Evolutionary conservation across 805 yeast genomes (phyloP).

Genomic region (Metschnikowia continentalis): DNA sequence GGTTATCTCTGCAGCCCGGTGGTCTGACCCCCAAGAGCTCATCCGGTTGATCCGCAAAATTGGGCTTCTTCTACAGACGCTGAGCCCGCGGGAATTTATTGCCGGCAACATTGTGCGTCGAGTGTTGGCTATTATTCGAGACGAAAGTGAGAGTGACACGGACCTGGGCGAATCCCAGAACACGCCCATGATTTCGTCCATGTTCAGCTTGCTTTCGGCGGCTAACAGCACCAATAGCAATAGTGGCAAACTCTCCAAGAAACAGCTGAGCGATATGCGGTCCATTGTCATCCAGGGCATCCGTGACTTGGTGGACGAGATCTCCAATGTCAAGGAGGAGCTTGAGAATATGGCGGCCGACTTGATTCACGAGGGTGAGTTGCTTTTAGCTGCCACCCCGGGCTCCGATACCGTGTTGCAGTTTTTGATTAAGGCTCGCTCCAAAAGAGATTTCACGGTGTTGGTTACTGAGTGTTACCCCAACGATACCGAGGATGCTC

Average conservation of each 20-base stretch:
- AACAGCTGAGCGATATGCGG: conserved; percentile 61
- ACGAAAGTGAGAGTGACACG: conserved; percentile 69
- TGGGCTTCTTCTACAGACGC: conserved; percentile 65
- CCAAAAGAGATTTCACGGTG: conserved; percentile 88
- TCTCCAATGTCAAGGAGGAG: conserved; percentile 82
- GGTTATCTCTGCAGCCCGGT: conserved; percentile 83
- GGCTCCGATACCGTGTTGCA: conserved; percentile 84
- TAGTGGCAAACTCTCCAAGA: conserved; percentile 30
- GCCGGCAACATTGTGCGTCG: conserved; percentile 90
- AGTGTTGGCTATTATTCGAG: conserved; percentile 80
- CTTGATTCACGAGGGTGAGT: conserved; percentile 88
- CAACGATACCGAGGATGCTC: conserved; percentile 74
- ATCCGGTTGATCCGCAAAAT: conserved; percentile 67
- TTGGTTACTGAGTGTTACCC: conserved; percentile 91
- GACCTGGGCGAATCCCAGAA: conserved; percentile 43
- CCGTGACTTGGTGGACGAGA: conserved; percentile 87
- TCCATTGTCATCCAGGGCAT: conserved; percentile 89
- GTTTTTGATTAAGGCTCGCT: conserved; percentile 79
- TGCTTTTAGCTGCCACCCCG: conserved; percentile 89
- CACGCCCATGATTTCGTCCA: conserved; percentile 61
- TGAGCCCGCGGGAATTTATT: conserved; percentile 85
- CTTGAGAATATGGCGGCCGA: conserved; percentile 89
- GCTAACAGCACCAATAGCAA: conserved; percentile 22
- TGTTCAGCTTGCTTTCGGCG: conserved; percentile 81
- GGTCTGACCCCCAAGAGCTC: conserved; percentile 74